Evolutionary conservation across 306 rosid genomes (phyloP).

Genomic region (Biancaea sappan): DNA sequence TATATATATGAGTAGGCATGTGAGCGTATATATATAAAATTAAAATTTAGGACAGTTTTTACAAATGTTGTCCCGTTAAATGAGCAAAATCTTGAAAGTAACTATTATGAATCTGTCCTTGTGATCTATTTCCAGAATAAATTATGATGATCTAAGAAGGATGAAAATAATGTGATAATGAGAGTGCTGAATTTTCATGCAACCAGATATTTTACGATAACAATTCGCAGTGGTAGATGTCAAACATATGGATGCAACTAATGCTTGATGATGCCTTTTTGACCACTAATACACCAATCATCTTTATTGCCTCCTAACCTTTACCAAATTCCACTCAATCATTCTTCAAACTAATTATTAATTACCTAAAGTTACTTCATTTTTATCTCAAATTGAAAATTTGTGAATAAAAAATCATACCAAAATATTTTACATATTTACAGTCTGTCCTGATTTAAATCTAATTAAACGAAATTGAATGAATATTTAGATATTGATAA

Average conservation of each 20-base stretch:
- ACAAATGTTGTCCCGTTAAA: neutral
- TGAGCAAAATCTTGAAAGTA: slow-evolving; percentile 21
- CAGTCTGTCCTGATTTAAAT: too few relatives aligned
- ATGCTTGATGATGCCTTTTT: slow-evolving; percentile 4
- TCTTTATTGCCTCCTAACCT: neutral
- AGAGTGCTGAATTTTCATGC: slow-evolving; percentile 29
- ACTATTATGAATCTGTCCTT: neutral
- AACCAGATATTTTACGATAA: slow-evolving; percentile 6
- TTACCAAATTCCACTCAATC: neutral
- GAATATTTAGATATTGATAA: too few relatives aligned
- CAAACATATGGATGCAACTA: slow-evolving; percentile 34
- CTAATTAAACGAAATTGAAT: too few relatives aligned
- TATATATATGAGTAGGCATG: too few relatives aligned
- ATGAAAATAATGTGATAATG: slow-evolving; percentile 21
- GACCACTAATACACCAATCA: slow-evolving; percentile 12
- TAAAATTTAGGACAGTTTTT: too few relatives aligned
- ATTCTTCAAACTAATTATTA: neutral
- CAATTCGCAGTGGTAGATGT: slow-evolving; percentile 24
- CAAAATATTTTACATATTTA: too few relatives aligned
- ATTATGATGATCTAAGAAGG: slow-evolving; percentile 27
- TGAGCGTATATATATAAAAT: too few relatives aligned
- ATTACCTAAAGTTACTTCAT: too few relatives aligned
- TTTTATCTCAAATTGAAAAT: too few relatives aligned
- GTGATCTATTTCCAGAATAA: slow-evolving; percentile 13
- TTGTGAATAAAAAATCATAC: too few relatives aligned